Evolutionary conservation across 163 green algal species (phyloP), one percentile per base, ranked within the genome.

Genomic region (Scenedesmus sp.): DNA sequence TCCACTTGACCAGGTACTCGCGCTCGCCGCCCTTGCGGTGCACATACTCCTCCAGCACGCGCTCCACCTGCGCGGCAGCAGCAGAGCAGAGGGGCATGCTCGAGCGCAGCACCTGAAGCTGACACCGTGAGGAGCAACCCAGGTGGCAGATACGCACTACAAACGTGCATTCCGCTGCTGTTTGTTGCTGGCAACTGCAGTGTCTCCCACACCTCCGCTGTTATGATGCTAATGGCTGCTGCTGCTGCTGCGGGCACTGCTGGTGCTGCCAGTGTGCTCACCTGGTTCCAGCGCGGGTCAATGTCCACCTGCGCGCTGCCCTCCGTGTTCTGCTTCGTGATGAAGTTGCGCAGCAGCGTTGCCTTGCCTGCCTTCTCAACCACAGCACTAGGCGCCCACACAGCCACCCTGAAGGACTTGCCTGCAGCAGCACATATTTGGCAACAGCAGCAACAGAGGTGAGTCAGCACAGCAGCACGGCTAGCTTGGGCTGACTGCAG

Each of bases 1-100:
- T 86, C 97, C 97, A 99, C 95, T 99, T 98, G 87, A 97, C 92
- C 59, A 92, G 81, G 82, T 89, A 92, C 57, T 87, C 18, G n/a
- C 62, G 52, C 59, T 20, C 57, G 20, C 74, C 87, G 26, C 8
- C 8, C 54, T 86, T 77, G 55, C 86, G 86, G 66, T 34, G 23
- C 8, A 56, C 66, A 16, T 74, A 79, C n/a, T 62, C 10, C 76
- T 91, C 70, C 46, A 87, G 6, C 57, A 91, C 76, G 34, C 87
- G 87, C 13, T 91, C 87, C 60, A 91, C 76, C 87, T 91, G 87
- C 4, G 52, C 34, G 74, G 23, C 4, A 13, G 66, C 18, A 52
- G 70, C 23, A 12, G 46, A 23, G 46, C 5, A 13, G 10, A 52
- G 70, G 23, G 20, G 70, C 23, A 79, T 15, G 70, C 23, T 79